Percentiles rank a stretch among this genome's conserved stretches.
Evolutionary conservation across 2,329 filamentous ascomycete species (phyloP).

Genomic region (Didymella pinodella): DNA sequence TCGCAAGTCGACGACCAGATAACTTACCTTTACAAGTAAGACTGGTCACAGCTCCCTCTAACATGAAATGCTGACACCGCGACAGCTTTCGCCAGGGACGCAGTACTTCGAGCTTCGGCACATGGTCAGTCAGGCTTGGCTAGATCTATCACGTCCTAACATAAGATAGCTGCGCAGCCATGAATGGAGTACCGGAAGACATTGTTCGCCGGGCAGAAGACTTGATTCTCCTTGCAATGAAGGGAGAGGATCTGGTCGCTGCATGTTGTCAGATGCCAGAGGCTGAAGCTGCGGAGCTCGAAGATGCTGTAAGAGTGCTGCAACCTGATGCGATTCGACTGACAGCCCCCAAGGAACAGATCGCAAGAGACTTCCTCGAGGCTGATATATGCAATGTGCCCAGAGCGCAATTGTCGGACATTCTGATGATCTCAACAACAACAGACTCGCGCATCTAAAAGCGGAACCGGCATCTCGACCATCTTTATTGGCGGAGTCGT

Average conservation of each 20-base stretch:
- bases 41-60: not conserved
- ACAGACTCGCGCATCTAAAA: slow-evolving; percentile 18
- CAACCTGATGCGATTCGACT: slow-evolving; percentile 11
- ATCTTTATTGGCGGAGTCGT: slow-evolving; percentile 15
- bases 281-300: slow-evolving; percentile 70
- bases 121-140: slow-evolving; percentile 55
- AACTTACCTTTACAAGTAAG: slow-evolving; percentile 74
- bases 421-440: slow-evolving; percentile 40
- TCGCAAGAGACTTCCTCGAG: slow-evolving; percentile 55
- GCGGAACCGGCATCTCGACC: not conserved
- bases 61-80: slow-evolving; percentile 21
- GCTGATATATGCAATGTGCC: slow-evolving; percentile 48
- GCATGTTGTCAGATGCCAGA: slow-evolving; percentile 73
- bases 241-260: slow-evolving; percentile 77
- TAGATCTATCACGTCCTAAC: slow-evolving; percentile 3
- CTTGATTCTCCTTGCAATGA: slow-evolving; percentile 71
- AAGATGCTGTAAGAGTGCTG: slow-evolving; percentile 64
- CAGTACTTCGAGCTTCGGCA: slow-evolving; percentile 84
- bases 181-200: slow-evolving; percentile 79
- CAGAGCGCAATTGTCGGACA: slow-evolving; percentile 47
- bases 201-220: slow-evolving; percentile 80
- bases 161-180: slow-evolving; percentile 71
- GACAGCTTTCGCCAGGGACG: slow-evolving; percentile 65
- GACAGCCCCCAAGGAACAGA: slow-evolving; percentile 45
- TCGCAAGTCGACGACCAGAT: slow-evolving; percentile 67